Conservation (phyloP, 352 stramenopile genomes). For the Elongisporangium prolatum region DNA sequence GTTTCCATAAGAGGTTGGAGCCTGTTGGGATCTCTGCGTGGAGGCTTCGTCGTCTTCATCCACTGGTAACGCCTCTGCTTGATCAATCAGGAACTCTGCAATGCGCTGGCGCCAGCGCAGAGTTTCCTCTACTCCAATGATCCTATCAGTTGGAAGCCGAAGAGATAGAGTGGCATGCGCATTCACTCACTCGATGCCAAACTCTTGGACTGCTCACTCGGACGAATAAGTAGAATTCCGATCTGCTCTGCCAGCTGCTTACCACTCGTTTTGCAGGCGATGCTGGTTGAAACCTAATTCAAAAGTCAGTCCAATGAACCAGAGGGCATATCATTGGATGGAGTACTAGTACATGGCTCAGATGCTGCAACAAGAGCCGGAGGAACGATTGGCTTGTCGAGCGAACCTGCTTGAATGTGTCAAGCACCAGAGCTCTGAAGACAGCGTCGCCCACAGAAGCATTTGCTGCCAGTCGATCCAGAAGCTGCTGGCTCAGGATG, state of each 20-base stretch:
- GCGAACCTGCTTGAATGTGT: conserved; percentile 31
- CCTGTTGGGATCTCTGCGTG: neutral
- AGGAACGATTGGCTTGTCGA: conserved; percentile 37
- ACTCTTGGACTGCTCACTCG: conserved; percentile 18
- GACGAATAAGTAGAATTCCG: conserved; percentile 35
- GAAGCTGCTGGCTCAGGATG: conserved; percentile 23
- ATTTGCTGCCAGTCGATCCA: conserved; percentile 17
- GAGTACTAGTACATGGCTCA: conserved; percentile 34
- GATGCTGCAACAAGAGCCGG: conserved; percentile 39
- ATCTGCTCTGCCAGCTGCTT: conserved; percentile 34
- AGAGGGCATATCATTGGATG: neutral
- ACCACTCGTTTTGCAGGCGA: conserved; percentile 32
- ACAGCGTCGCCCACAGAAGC: conserved; percentile 6
- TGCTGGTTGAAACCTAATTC: conserved; percentile 30
- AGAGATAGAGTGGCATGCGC: neutral
- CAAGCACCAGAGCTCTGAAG: conserved; percentile 8
- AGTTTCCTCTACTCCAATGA: conserved; percentile 3
- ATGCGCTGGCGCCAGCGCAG: conserved; percentile 27
- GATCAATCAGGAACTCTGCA: conserved; percentile 43
- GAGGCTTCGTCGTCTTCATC: conserved; percentile 32
- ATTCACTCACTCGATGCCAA: conserved; percentile 28
- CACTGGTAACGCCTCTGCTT: conserved; percentile 35
- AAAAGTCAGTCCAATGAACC: neutral
- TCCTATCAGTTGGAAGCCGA: neutral
- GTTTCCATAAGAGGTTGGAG: neutral